A percentile compares a stretch with the other conserved stretches of the same genome.
Conservation (phyloP, 169 alveolate genomes). For the Blepharisma undulans region DNA sequence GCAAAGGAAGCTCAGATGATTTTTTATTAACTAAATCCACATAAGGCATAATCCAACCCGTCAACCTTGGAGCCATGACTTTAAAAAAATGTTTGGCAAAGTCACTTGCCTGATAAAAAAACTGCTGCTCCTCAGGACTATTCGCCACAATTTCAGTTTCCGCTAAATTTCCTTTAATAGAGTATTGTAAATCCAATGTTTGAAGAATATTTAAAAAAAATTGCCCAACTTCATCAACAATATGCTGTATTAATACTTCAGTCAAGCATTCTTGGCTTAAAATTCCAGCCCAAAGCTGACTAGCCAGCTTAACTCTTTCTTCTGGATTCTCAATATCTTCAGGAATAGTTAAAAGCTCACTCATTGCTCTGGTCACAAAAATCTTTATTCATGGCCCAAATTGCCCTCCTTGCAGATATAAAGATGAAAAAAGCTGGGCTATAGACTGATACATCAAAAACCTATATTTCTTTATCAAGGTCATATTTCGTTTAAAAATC, state of each 20-base stretch:
- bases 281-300: slow-evolving; percentile 24
- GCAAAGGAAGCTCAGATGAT: slow-evolving; percentile 39
- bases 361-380: not conserved
- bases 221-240: slow-evolving; percentile 5
- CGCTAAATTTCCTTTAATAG: not conserved
- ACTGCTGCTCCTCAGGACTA: slow-evolving; percentile 55
- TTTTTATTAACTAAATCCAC: slow-evolving; percentile 29
- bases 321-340: not conserved
- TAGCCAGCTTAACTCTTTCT: not conserved
- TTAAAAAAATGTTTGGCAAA: slow-evolving; percentile 49
- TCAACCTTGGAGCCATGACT: slow-evolving; percentile 40
- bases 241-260: not conserved
- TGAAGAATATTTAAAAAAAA: not conserved
- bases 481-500: not conserved
- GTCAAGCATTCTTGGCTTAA: slow-evolving; percentile 8
- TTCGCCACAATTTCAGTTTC: slow-evolving; percentile 34
- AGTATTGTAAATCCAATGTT: slow-evolving; percentile 12
- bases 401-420: not conserved
- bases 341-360: not conserved
- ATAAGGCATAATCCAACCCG: slow-evolving; percentile 51
- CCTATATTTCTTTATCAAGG: not conserved
- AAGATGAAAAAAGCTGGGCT: slow-evolving; percentile 31
- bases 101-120: slow-evolving; percentile 41
- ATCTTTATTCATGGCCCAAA: slow-evolving; percentile 27
- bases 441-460: not conserved